Base-by-base conservation (phyloP, 1,139 yeast genomes). In the Trichomonascaceae sp. region DNA sequence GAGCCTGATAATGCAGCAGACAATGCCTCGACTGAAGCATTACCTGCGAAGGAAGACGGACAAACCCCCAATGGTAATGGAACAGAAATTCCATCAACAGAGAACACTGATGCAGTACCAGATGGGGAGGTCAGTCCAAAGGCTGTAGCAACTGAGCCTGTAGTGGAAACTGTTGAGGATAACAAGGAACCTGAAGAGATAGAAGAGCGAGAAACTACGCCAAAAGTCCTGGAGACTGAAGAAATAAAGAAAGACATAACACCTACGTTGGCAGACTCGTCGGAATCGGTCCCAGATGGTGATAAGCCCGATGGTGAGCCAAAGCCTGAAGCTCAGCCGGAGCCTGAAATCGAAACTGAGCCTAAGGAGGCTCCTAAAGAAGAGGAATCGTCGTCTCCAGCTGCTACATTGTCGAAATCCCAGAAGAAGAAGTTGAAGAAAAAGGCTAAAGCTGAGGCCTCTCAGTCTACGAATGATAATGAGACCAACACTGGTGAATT, bases 361-460 rank as follows among this genome's bases (percentile, higher is more conserved):
- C 57, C 51, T 39, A 53, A 30, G 24, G 55, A 46, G 12, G 53
- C 52, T 27, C 61, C 59, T 45, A 53, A 51, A 5, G 49, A 56
- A 32, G 60, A 54, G 15, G 61, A 51, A n/a, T 52, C 48, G 13
- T 54, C 58, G 13, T 54, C 58, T 48, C 57, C 59, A 62, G 39
- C 64, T 58, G 55, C 47, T 15, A 10, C 47, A 27, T 24, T 45
- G 3, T 20, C 50, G 12, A 51, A 48, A 30, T 30, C 27, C 43
- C 56, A 47, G 30, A 38, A 61, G 61, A 64, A 62, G 60, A 61
- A 58, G 58, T 62, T 56, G 60, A 63, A 54, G 58, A 61, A 58
- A 60, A 59, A 57, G 36, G 53, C 49, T 30, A 19, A 38, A 15
- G 20, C 49, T 30, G n/a, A 38, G 10, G 20, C 55, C 9, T 49